Base-by-base conservation (phyloP, 257 asterid genomes). In the Nicotiana tabacum region DNA sequence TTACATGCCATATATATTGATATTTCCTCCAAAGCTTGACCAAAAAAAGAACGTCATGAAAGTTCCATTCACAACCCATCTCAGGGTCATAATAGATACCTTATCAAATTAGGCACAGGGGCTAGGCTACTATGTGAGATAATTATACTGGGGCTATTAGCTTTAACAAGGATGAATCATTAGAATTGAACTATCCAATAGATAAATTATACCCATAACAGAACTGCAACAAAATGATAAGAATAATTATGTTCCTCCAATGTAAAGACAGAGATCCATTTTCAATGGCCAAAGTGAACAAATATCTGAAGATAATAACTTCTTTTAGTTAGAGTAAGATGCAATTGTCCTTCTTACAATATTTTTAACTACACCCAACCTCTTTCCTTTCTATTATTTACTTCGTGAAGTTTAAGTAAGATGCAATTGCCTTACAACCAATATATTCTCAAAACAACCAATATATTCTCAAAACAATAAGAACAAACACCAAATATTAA, bases 21-120 rank as follows among this genome's bases (percentile, higher is more conserved):
- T 89, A 95, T 90, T 82, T 98, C 99, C 86, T 93, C 98, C 93
- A 92, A 89, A 83, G 97, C 95, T 88, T 95, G 98, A 84, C 98
- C 92, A 90, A 78, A 95, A 97, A 88, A 92, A 93, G 93, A 77
- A 91, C 95, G 82, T 95, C 98, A 80, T 89, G 92, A 82, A 95
- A 93, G 81, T 84, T 88, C 3, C 96, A 97, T 83, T 91, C 96
- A 80, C 94, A 93, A 30, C 88, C 92, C 78, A 92, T 85, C 83
- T 92, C 98, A 66, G 95, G 33, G 78, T 95, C 98, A 85, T 87
- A 91, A 18, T 57, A 18, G 24, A 57, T 24, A 61, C 66, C 30
- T 15, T 21, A 60, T 60, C 29, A 60, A 60, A 3, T n/a, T n/a
- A 1, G 66, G 6, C 12, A n/a, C 5, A 53, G 30, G 30, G 30